These are phyloP conservation scores for Euphorbia celastroides DNA, from an alignment of 441 rosid species.

Conservation along the genomic window DNA sequence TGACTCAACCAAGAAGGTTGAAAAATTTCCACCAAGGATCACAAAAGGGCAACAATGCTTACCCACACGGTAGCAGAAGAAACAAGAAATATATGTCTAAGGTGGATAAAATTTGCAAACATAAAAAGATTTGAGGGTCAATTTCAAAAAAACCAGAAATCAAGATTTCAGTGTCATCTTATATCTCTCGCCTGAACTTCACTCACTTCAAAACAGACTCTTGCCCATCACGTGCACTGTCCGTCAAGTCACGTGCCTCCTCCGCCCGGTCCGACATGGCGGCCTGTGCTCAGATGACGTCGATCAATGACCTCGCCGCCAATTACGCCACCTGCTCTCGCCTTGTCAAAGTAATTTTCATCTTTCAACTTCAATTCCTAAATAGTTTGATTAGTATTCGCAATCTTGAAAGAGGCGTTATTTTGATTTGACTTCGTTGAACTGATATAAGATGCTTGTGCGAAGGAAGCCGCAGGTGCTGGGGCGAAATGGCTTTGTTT, in stretches of 20 bases:
- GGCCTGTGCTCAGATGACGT: conserved; percentile 80
- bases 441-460: conserved; percentile 5
- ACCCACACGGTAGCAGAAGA: no score
- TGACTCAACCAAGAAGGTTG: no score
- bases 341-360: conserved; percentile 55
- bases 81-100: no score
- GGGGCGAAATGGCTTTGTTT: conserved; percentile 87
- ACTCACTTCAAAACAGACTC: neutral
- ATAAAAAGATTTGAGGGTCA: no score
- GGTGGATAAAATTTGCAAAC: no score
- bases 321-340: conserved; percentile 87
- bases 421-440: neutral
- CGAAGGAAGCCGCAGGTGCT: conserved; percentile 78
- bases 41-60: no score
- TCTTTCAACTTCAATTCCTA: neutral
- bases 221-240: neutral
- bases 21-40: no score
- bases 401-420: no score
- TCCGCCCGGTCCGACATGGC: conserved; percentile 40
- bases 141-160: no score
- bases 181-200: neutral
- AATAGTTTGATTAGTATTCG: neutral
- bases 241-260: conserved; percentile 27
- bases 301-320: conserved; percentile 70
- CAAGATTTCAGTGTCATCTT: conserved; percentile 15